Percentiles rank a stretch among this genome's conserved stretches.
Conservation (phyloP, 2,329 filamentous ascomycete species). For the Aspergillus unguis region DNA sequence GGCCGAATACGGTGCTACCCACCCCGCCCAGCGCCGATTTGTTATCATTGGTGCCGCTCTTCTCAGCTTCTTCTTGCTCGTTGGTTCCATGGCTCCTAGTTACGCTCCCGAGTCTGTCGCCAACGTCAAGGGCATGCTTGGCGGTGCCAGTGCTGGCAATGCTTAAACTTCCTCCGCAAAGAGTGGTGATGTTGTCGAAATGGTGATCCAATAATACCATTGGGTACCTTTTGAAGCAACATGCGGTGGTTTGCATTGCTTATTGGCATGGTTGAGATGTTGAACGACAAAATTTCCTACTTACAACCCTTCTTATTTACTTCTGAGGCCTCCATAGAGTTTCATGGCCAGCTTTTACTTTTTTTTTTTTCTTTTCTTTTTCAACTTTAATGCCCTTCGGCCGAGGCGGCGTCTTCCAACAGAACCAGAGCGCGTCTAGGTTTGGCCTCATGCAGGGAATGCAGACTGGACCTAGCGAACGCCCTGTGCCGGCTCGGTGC, state of each 20-base stretch:
- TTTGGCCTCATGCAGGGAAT: constrained; percentile 37
- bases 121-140: constrained; percentile 36
- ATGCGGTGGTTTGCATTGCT: background rate
- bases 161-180: constrained; percentile 20
- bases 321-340: constrained; percentile 7
- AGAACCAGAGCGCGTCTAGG: constrained; percentile 15
- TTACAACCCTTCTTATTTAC: background rate
- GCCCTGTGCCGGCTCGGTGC: constrained; percentile 10
- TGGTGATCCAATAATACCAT: background rate
- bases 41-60: constrained; percentile 64
- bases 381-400: constrained; percentile 17
- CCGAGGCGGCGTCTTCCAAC: constrained; percentile 9
- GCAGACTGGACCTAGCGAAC: constrained; percentile 25
- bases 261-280: constrained; percentile 1
- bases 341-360: constrained; percentile 7
- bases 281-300: constrained; percentile 12
- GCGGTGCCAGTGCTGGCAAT: constrained; percentile 33
- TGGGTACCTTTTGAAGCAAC: background rate
- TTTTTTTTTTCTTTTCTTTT: constrained; percentile 6
- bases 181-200: background rate
- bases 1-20: constrained; percentile 78
- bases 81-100: constrained; percentile 58
- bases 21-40: constrained; percentile 74
- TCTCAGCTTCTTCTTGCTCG: constrained; percentile 68
- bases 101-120: constrained; percentile 38